Evolutionary conservation across 306 rosid species (phyloP).

Genomic region (Gastrolobium bilobum): DNA sequence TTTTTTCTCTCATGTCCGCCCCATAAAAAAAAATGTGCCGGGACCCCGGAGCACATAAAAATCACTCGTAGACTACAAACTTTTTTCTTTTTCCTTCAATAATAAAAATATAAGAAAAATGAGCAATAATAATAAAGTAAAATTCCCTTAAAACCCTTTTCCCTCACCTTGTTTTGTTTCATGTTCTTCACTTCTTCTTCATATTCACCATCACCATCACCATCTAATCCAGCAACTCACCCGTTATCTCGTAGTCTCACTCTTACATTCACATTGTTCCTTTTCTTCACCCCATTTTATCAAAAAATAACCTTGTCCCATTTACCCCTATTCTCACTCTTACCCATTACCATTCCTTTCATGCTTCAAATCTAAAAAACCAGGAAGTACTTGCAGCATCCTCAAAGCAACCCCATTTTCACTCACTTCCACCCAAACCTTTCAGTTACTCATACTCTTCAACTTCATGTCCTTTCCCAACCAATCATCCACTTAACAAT

Average conservation of each 20-base stretch:
- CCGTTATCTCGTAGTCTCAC: background rate
- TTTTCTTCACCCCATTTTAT: slow-evolving; percentile 22
- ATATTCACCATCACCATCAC: background rate
- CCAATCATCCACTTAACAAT: background rate
- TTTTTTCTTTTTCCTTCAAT: background rate
- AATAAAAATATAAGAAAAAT: background rate
- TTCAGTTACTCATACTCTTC: slow-evolving; percentile 23
- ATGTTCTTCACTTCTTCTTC: background rate
- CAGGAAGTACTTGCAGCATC: slow-evolving; percentile 1
- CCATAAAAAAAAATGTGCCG: too few relatives aligned
- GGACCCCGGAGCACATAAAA: too few relatives aligned
- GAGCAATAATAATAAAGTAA: background rate
- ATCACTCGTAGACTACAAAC: too few relatives aligned
- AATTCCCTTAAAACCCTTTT: slow-evolving; percentile 21
- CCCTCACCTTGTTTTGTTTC: background rate
- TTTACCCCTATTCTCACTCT: background rate
- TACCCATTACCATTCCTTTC: background rate
- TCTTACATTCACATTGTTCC: slow-evolving; percentile 3
- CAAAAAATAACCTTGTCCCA: background rate
- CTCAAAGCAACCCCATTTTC: slow-evolving; percentile 33
- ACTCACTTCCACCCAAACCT: background rate
- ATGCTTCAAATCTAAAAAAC: slow-evolving; percentile 20
- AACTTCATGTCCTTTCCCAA: slow-evolving; percentile 16
- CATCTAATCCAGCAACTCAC: slow-evolving; percentile 35
- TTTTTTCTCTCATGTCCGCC: too few relatives aligned